phyloP scores from a whole-genome alignment of 108 stramenopile genomes.

The Heterococcus sp. region DNA sequence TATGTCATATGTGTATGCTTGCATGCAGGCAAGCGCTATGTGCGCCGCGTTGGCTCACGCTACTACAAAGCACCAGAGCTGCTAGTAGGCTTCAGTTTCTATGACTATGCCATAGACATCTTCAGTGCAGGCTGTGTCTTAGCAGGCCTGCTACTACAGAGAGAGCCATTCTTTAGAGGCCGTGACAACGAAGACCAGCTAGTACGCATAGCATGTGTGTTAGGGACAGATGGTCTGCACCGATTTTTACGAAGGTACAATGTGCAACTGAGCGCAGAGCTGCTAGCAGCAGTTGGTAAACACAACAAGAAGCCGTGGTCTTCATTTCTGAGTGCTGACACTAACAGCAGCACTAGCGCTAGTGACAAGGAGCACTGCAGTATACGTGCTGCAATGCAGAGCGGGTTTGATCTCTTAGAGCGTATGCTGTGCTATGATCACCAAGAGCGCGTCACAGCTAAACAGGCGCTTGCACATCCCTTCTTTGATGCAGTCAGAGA shows the following conservation, averaged over 20 bases:
- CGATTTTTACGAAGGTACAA: conserved; percentile 88
- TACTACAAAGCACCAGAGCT: conserved; percentile 90
- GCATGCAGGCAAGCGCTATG: conserved; percentile 59
- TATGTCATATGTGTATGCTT: background rate
- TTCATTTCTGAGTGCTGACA: background rate
- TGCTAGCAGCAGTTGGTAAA: conserved; percentile 8
- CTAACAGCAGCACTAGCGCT: background rate
- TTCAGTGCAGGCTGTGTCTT: conserved; percentile 41
- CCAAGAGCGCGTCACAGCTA: conserved; percentile 38
- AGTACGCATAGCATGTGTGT: conserved; percentile 82
- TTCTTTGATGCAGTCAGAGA: conserved; percentile 45
- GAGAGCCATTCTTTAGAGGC: conserved; percentile 92
- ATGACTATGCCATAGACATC: conserved; percentile 38
- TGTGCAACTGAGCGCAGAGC: conserved; percentile 1
- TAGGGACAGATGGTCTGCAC: conserved; percentile 94
- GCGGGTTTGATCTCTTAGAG: conserved; percentile 17
- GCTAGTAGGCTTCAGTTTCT: conserved; percentile 63
- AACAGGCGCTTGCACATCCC: conserved; percentile 44
- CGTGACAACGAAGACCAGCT: conserved; percentile 99
- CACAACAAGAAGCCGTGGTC: conserved; percentile 16
- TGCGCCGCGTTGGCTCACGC: conserved; percentile 80
- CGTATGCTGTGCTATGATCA: conserved; percentile 49
- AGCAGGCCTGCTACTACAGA: conserved; percentile 21
- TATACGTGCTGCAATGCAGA: background rate
- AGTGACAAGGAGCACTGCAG: background rate